Evolutionary conservation across 2,329 filamentous ascomycete species (phyloP).

Genomic region (Fusarium vanettenii): DNA sequence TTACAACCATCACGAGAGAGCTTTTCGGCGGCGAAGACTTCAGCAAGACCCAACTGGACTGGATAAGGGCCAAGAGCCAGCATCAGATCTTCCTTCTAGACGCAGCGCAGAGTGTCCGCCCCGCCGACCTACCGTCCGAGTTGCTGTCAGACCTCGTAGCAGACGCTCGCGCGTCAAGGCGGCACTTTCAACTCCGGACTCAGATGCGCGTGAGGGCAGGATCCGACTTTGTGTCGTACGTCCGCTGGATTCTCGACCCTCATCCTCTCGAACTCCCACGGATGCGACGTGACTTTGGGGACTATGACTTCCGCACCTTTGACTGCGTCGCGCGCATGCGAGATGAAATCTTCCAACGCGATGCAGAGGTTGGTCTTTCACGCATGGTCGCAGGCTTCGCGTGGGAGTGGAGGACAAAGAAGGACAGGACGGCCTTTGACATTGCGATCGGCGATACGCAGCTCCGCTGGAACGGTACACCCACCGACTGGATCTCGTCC

Average conservation of each 20-base stretch:
- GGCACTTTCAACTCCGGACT: not conserved
- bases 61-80: slow-evolving; percentile 13
- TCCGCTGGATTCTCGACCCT: slow-evolving; percentile 12
- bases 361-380: not conserved
- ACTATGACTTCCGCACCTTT: slow-evolving; percentile 12
- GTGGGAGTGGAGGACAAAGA: not conserved
- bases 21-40: slow-evolving; percentile 3
- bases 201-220: slow-evolving; percentile 1
- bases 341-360: slow-evolving; percentile 12
- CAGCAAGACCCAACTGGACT: slow-evolving; percentile 15
- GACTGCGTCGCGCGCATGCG: slow-evolving; percentile 3
- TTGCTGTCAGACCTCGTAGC: slow-evolving; percentile 10
- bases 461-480: not conserved
- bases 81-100: slow-evolving; percentile 14
- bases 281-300: slow-evolving; percentile 8
- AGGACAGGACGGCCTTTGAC: not conserved
- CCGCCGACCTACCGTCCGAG: slow-evolving; percentile 9
- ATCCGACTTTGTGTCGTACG: slow-evolving; percentile 13
- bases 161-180: slow-evolving; percentile 2
- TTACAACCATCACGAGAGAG: slow-evolving; percentile 12
- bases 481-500: not conserved
- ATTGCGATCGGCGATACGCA: not conserved
- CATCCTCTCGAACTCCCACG: slow-evolving; percentile 5
- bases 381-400: not conserved
- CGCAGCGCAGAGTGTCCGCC: slow-evolving; percentile 16